Evolutionary conservation across 495 filamentous ascomycete genomes (phyloP).

Genomic region (Choiromyces venosus): DNA sequence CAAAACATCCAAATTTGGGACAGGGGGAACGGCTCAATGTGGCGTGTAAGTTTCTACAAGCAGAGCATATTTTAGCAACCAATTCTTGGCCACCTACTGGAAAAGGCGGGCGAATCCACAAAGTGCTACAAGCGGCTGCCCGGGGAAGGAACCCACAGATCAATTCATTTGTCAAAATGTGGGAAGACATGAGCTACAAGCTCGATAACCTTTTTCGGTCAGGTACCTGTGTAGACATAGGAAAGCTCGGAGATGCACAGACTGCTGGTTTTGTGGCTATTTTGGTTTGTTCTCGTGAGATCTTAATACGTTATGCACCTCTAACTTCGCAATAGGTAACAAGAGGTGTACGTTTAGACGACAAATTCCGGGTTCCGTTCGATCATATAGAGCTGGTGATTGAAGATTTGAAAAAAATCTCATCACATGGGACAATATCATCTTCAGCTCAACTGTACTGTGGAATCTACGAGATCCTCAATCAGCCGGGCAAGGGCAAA

Average conservation of each 20-base stretch:
- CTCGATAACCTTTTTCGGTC: neutral
- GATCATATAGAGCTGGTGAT: constrained; percentile 9
- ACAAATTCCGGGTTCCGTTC: constrained; percentile 1
- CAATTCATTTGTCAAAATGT: neutral
- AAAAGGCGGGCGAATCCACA: neutral
- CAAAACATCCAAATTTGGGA: too few relatives aligned
- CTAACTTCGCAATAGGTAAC: neutral
- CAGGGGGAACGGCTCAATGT: neutral
- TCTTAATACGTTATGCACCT: neutral
- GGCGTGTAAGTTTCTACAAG: constrained; percentile 14
- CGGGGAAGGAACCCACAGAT: neutral
- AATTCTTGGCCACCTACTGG: neutral
- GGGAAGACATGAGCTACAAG: neutral
- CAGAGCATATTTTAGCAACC: neutral
- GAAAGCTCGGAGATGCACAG: neutral
- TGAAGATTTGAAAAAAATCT: constrained; percentile 2
- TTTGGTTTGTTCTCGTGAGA: constrained; percentile 13
- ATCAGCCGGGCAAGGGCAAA: neutral
- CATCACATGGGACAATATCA: neutral
- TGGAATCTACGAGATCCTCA: constrained; percentile 10
- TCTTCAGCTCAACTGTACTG: constrained; percentile 10
- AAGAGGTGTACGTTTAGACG: too few relatives aligned
- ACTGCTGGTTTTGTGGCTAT: constrained; percentile 13
- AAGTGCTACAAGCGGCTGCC: neutral
- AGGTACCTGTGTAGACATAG: neutral